These are phyloP conservation scores for Kokia cookei DNA, from an alignment of 441 rosid genomes.

Conservation along the genomic window DNA sequence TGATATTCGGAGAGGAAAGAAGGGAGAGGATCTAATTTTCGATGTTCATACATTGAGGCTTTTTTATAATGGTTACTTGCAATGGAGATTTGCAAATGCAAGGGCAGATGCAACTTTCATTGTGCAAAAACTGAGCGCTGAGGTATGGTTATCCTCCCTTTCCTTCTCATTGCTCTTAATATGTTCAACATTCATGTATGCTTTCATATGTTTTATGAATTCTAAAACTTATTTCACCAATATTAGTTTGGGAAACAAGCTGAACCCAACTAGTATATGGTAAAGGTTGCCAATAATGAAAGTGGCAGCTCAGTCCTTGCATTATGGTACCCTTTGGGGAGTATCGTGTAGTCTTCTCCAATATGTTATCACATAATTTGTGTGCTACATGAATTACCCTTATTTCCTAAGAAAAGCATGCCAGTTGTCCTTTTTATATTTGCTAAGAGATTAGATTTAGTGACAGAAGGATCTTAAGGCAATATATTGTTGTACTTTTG, in stretches of 20 bases:
- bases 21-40: conserved; percentile 49
- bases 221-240: neutral
- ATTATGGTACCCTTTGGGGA: neutral
- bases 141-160: conserved; percentile 32
- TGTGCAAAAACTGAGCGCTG: conserved; percentile 47
- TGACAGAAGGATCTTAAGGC: conserved; percentile 3
- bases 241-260: neutral
- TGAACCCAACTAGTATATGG: neutral
- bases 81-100: conserved; percentile 68
- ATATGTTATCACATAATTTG: neutral
- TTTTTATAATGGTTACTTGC: conserved; percentile 54
- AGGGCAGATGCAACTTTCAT: conserved; percentile 52
- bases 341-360: neutral
- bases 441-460: neutral
- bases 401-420: conserved; percentile 3
- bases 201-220: neutral
- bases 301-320: neutral
- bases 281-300: neutral
- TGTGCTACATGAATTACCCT: neutral
- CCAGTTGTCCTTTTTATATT: neutral
- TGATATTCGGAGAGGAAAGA: conserved; percentile 63
- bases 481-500: neutral
- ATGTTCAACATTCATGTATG: neutral
- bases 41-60: conserved; percentile 71
- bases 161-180: neutral